Percentiles rank a stretch among this genome's conserved stretches.
phyloP scores from a whole-genome alignment of 2,329 filamentous ascomycete genomes.

The Microsporum canis region DNA sequence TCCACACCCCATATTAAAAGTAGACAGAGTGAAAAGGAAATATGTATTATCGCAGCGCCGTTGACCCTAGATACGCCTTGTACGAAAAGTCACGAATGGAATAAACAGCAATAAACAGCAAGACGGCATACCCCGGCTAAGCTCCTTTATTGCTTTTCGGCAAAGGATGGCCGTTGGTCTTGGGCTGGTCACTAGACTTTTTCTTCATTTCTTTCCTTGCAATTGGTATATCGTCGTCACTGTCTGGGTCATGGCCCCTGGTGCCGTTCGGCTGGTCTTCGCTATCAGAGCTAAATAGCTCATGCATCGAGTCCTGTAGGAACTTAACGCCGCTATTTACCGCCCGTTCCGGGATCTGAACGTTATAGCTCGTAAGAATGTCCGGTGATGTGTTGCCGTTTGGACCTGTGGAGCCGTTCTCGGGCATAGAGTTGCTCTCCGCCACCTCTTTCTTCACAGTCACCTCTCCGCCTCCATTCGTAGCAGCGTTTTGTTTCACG shows the following conservation, averaged over 20 bases:
- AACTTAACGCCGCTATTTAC: conserved; percentile 42
- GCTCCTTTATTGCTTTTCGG: background rate
- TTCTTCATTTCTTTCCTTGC: background rate
- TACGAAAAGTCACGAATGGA: background rate
- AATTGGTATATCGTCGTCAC: background rate
- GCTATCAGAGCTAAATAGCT: conserved; percentile 25
- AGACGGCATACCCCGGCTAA: background rate
- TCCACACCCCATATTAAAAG: background rate
- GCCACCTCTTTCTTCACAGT: background rate
- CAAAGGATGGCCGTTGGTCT: background rate
- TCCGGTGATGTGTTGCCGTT: background rate
- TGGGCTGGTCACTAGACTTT: background rate
- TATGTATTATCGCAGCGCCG: background rate
- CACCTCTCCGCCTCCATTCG: background rate
- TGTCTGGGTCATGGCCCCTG: background rate
- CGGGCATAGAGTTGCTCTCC: background rate
- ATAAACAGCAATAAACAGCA: background rate
- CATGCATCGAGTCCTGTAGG: conserved; percentile 41
- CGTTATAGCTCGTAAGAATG: conserved; percentile 21
- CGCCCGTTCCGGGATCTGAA: conserved; percentile 40
- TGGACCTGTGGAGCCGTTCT: background rate
- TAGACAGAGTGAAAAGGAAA: background rate
- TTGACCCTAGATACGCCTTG: background rate
- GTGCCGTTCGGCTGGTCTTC: conserved; percentile 7
- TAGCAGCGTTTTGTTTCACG: background rate